Evolutionary conservation across 2,329 filamentous ascomycete species (phyloP).

Genomic region (Daldinia sp.): DNA sequence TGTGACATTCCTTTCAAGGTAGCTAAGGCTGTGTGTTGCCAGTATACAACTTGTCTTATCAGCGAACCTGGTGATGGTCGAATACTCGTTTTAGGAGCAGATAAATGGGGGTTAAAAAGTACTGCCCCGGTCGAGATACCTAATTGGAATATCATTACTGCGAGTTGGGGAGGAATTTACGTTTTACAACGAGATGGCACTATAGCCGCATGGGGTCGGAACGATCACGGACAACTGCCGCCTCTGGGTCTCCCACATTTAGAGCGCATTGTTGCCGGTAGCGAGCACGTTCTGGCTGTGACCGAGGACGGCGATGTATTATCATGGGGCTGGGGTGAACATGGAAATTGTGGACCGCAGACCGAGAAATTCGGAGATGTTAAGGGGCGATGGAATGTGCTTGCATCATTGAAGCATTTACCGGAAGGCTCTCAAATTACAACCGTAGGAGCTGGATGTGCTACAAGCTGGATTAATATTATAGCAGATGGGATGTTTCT

Average conservation of each 20-base stretch:
- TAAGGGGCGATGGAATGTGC: conserved; percentile 72
- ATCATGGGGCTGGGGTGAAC: conserved; percentile 96
- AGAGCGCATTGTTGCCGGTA: conserved; percentile 77
- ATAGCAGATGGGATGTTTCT: conserved; percentile 44
- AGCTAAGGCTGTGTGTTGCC: conserved; percentile 75
- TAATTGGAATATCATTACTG: conserved; percentile 73
- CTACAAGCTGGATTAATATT: conserved; percentile 81
- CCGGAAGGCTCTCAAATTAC: conserved; percentile 61
- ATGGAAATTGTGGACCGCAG: conserved; percentile 88
- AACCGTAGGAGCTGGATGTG: conserved; percentile 83
- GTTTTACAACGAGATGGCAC: conserved; percentile 68
- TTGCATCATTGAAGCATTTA: conserved; percentile 66
- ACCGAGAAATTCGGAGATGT: conserved; percentile 67
- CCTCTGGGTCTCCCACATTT: conserved; percentile 68
- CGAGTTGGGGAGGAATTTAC: conserved; percentile 85
- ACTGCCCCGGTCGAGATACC: conserved; percentile 61
- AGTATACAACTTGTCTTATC: conserved; percentile 84
- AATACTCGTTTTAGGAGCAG: conserved; percentile 73
- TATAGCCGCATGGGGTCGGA: conserved; percentile 79
- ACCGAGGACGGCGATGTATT: conserved; percentile 72
- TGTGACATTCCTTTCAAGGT: conserved; percentile 67
- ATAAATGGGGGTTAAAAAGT: conserved; percentile 75
- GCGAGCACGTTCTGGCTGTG: conserved; percentile 85
- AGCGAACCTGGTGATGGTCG: conserved; percentile 63
- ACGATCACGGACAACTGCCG: conserved; percentile 84